Percentiles rank a stretch among this genome's conserved stretches.
phyloP scores from a whole-genome alignment of 2,329 filamentous ascomycete genomes.

The Fusarium anthophilum region DNA sequence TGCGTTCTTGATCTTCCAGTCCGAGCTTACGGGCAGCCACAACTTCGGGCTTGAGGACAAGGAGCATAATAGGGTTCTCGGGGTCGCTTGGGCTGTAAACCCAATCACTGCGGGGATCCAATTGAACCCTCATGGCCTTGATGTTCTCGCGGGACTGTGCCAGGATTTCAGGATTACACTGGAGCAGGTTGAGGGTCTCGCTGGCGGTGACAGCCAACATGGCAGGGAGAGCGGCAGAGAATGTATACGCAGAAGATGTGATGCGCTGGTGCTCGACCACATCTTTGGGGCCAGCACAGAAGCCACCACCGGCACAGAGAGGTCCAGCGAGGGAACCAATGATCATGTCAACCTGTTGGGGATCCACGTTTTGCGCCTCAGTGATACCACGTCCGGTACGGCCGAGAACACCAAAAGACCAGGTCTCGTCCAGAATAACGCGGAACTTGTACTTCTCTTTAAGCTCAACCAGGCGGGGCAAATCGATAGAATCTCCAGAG shows the following conservation, averaged over 20 bases:
- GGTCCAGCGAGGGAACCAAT: conserved; percentile 91
- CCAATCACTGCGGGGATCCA: conserved; percentile 96
- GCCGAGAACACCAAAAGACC: conserved; percentile 95
- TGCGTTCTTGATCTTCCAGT: conserved; percentile 80
- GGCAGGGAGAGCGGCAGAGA: conserved; percentile 92
- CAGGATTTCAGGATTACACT: conserved; percentile 86
- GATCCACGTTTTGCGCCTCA: conserved; percentile 96
- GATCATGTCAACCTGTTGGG: conserved; percentile 95
- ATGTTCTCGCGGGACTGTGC: conserved; percentile 85
- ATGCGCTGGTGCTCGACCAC: conserved; percentile 97
- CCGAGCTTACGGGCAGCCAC: conserved; percentile 74
- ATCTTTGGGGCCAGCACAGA: conserved; percentile 91
- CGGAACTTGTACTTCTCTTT: conserved; percentile 98
- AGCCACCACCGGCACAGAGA: conserved; percentile 91
- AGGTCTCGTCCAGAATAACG: conserved; percentile 95
- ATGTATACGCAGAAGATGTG: conserved; percentile 91
- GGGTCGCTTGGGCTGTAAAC: conserved; percentile 80
- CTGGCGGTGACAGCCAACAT: conserved; percentile 95
- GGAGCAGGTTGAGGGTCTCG: conserved; percentile 86
- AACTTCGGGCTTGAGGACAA: conserved; percentile 85
- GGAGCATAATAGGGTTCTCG: conserved; percentile 88
- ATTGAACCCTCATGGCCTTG: conserved; percentile 82
- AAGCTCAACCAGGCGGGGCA: conserved; percentile 91
- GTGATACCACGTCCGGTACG: conserved; percentile 91
- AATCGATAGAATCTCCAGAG: conserved; percentile 82